These are phyloP conservation scores for Fusarium redolens DNA, from an alignment of 2,329 filamentous ascomycete genomes.

Conservation along the genomic window DNA sequence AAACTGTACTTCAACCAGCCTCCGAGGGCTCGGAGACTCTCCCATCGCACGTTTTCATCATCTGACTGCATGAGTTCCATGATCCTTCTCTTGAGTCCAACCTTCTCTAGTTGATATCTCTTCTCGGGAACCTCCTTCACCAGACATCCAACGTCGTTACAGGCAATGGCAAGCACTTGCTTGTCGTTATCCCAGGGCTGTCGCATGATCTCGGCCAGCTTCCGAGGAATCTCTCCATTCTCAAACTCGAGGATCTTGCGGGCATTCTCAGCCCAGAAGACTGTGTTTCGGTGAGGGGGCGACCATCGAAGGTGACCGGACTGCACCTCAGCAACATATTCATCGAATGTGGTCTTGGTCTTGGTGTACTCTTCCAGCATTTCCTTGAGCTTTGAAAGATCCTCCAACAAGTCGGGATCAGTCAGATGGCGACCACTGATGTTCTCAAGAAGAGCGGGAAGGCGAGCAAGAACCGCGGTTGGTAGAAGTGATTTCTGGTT, in stretches of 20 bases:
- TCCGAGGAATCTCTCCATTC: constrained; percentile 80
- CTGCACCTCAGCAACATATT: constrained; percentile 88
- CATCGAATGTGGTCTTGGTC: constrained; percentile 83
- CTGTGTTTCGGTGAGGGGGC: constrained; percentile 85
- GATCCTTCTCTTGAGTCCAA: constrained; percentile 85
- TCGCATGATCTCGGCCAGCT: constrained; percentile 85
- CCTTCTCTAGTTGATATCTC: constrained; percentile 80
- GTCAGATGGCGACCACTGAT: constrained; percentile 70
- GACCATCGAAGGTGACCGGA: constrained; percentile 93
- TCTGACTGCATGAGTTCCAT: constrained; percentile 94
- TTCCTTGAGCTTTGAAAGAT: constrained; percentile 69
- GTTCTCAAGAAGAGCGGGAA: constrained; percentile 76
- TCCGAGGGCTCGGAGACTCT: constrained; percentile 85
- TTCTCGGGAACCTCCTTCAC: constrained; percentile 92
- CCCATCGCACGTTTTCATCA: constrained; percentile 91
- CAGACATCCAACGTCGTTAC: constrained; percentile 89
- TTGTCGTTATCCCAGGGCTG: constrained; percentile 82
- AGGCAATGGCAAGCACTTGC: constrained; percentile 90
- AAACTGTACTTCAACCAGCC: constrained; percentile 75
- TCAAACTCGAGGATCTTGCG: constrained; percentile 86
- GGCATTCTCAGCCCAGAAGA: constrained; percentile 94
- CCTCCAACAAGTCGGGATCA: constrained; percentile 73
- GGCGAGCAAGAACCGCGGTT: constrained; percentile 84
- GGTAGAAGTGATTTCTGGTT: constrained; percentile 82
- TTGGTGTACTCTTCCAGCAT: constrained; percentile 75